phyloP scores from a whole-genome alignment of 257 asterid genomes.

The Capsicum baccatum region DNA sequence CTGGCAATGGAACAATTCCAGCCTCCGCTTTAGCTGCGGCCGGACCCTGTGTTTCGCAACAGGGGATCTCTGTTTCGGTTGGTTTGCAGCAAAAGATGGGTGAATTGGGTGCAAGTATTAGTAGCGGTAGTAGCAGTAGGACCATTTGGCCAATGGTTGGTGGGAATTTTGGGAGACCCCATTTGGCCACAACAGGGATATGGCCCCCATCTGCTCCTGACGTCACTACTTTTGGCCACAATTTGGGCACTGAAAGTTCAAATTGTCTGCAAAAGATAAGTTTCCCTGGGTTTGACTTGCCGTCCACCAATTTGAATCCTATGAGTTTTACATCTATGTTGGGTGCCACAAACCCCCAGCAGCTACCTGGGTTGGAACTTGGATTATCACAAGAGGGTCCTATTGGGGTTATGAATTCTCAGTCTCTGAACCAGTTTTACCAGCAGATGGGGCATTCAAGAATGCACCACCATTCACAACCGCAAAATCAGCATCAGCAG shows the following conservation, averaged over 20 bases:
- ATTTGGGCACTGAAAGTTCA: slow-evolving; percentile 51
- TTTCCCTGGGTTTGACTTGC: slow-evolving; percentile 62
- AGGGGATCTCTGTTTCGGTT: slow-evolving; percentile 48
- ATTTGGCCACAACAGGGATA: slow-evolving; percentile 47
- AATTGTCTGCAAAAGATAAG: slow-evolving; percentile 59
- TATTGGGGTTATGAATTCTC: slow-evolving; percentile 57
- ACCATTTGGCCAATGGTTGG: slow-evolving; percentile 55
- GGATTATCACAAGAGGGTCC: slow-evolving; percentile 75
- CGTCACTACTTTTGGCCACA: slow-evolving; percentile 1
- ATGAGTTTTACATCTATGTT: slow-evolving; percentile 68
- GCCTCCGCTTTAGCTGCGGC: slow-evolving; percentile 69
- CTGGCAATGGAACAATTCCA: slow-evolving; percentile 75
- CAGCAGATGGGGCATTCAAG: slow-evolving; percentile 62
- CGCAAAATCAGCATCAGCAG: slow-evolving; percentile 11
- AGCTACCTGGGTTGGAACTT: slow-evolving; percentile 69
- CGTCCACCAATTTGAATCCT: slow-evolving; percentile 48
- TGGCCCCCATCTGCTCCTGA: slow-evolving; percentile 51
- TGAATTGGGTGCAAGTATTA: slow-evolving; percentile 48
- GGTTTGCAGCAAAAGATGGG: slow-evolving; percentile 57
- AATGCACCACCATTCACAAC: slow-evolving; percentile 37
- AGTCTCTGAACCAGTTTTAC: slow-evolving; percentile 61
- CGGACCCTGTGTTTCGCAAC: slow-evolving; percentile 52
- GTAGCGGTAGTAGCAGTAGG: slow-evolving; percentile 48
- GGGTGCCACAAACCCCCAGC: slow-evolving; percentile 39
- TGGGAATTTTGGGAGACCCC: slow-evolving; percentile 57